Percentiles rank a stretch among this genome's conserved stretches.
These are phyloP conservation scores for Lachancea cidri DNA, from an alignment of 805 yeast species.

Conservation along the genomic window DNA sequence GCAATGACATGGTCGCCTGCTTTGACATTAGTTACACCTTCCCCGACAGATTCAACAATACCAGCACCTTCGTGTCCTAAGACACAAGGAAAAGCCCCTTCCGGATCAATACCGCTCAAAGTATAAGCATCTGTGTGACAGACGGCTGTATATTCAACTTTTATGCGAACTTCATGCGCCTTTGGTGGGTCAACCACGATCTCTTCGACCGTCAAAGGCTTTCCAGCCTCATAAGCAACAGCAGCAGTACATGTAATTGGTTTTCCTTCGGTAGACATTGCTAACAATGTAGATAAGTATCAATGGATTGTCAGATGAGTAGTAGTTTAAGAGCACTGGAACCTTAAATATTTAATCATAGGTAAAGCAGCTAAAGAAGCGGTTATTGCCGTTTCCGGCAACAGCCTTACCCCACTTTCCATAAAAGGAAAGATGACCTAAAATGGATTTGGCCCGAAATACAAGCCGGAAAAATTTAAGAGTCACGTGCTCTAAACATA, in stretches of 20 bases:
- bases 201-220: slow-evolving; percentile 76
- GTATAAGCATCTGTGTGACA: slow-evolving; percentile 99
- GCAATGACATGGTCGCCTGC: slow-evolving; percentile 93
- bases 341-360: too few species aligned
- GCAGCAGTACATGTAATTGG: slow-evolving; percentile 90
- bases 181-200: slow-evolving; percentile 90
- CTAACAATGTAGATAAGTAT: neutral
- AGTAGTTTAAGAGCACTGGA: too few species aligned
- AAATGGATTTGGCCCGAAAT: neutral
- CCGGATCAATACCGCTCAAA: slow-evolving; percentile 90
- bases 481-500: too few species aligned
- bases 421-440: neutral
- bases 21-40: slow-evolving; percentile 84
- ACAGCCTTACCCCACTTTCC: neutral
- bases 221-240: slow-evolving; percentile 93
- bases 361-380: neutral
- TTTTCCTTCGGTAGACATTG: slow-evolving; percentile 28
- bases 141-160: slow-evolving; percentile 83
- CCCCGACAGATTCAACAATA: slow-evolving; percentile 90
- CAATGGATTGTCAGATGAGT: neutral
- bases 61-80: slow-evolving; percentile 99
- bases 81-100: slow-evolving; percentile 89
- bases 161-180: slow-evolving; percentile 96
- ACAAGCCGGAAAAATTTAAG: neutral
- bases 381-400: neutral